Base-by-base conservation (phyloP, 2,329 filamentous ascomycete genomes). In the Metarhizium guizhouense region DNA sequence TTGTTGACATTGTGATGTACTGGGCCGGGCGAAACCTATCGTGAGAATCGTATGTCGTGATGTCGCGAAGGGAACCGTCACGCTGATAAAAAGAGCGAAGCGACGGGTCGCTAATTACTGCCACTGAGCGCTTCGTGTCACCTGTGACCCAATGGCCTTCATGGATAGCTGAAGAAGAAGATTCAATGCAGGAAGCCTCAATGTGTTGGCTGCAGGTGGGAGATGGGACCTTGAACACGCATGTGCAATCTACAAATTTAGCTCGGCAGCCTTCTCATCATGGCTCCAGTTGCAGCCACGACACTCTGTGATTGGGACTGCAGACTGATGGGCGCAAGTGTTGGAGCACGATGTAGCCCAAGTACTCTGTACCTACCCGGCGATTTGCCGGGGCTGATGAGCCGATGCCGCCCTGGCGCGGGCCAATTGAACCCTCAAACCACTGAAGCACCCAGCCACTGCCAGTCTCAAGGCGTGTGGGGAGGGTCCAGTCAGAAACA, bases 1-100 rank as follows among this genome's bases (percentile, higher is more conserved):
- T 89, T 64, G 80, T 82, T 69, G 79, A 89, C 87, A 82, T 90
- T 25, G 34, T 61, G 57, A 5, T 16, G 14, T 40, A 11, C 10
- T 40, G 38, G 38, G 13, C 38, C 8, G 38, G 32, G 11, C 38
- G 38, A 40, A 5, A 40, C 11, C 7, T 47, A 42, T 20, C 10
- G 18, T 11, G 16, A 36, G 25, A 47, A 29, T 51, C 45, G 55
- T 30, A 4, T 20, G n/a, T 30, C 30, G 36, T 30, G 18, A 18
- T 29, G 45, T 48, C 45, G 45, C 45, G 20, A 30, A 47, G 18
- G 18, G 25, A 13, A 48, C 20, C 20, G 20, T 47, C n/a, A 47
- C 43, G 10, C 20, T 25, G n/a, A 47, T 36, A 36, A 11, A 8
- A 47, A 13, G 20, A 5, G 13, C 2, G 18, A 48, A 40, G 34